A percentile compares a stretch with the other conserved stretches of the same genome.
Evolutionary conservation across 179 eudicot species (phyloP).

Genomic region (Beta corolliflora): DNA sequence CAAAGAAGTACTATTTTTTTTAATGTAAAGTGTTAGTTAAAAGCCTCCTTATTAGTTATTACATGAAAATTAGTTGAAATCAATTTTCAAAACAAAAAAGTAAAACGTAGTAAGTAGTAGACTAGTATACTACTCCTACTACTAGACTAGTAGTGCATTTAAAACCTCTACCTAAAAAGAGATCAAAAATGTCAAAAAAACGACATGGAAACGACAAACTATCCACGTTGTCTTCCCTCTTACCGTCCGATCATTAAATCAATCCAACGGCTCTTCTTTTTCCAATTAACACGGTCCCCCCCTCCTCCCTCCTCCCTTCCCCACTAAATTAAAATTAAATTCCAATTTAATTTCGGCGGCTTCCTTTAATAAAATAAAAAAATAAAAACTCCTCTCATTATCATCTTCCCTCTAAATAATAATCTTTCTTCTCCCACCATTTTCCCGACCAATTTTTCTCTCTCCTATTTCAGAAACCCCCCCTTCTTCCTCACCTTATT

Average conservation of each 20-base stretch:
- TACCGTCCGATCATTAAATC: conserved; percentile 37
- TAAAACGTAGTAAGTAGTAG: no score
- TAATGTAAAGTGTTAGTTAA: no score
- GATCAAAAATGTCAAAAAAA: not conserved
- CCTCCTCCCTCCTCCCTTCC: not conserved
- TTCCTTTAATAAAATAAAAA: conserved; percentile 4
- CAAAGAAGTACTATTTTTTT: no score
- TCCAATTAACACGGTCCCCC: conserved; percentile 30
- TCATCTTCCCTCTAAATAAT: not conserved
- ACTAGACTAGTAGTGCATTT: not conserved
- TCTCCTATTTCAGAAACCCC: not conserved
- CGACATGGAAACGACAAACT: conserved; percentile 40
- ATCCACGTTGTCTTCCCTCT: conserved; percentile 40
- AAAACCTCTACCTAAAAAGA: not conserved
- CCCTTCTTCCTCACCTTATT: not conserved
- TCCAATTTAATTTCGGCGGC: conserved; percentile 37
- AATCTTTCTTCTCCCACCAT: conserved; percentile 20
- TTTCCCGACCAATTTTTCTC: conserved; percentile 23
- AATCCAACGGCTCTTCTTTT: conserved; percentile 33
- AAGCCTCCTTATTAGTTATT: no score
- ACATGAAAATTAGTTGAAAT: no score
- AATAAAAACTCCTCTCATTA: conserved; percentile 11
- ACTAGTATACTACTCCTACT: no score
- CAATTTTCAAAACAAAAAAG: no score
- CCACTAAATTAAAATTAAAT: not conserved